A percentile compares a stretch with the other conserved stretches of the same genome.
Conservation (phyloP, 768 basidiomycete genomes). For the Leccinum boreale region DNA sequence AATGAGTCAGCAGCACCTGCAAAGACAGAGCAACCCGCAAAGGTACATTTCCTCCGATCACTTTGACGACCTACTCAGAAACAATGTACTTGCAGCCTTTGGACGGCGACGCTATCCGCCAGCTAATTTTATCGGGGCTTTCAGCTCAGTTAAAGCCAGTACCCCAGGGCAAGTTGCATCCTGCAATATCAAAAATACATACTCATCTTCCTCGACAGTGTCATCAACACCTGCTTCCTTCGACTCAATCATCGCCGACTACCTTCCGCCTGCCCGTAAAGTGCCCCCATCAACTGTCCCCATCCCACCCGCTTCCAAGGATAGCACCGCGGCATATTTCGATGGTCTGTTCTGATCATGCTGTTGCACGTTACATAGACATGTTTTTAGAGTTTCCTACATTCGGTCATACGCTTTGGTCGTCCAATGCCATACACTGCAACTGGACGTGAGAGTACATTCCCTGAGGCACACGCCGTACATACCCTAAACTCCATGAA, state of each 20-base stretch:
- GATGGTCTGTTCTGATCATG: constrained; percentile 37
- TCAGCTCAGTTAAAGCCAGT: constrained; percentile 52
- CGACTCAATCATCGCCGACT: constrained; percentile 73
- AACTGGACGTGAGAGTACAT: constrained; percentile 8
- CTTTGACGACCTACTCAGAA: not conserved
- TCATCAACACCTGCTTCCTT: constrained; percentile 51
- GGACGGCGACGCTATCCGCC: constrained; percentile 63
- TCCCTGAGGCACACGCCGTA: constrained; percentile 4
- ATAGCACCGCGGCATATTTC: constrained; percentile 36
- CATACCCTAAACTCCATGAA: constrained; percentile 89
- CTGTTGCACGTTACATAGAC: constrained; percentile 2
- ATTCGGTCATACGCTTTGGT: constrained; percentile 21
- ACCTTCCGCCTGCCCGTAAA: constrained; percentile 45
- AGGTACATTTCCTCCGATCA: constrained; percentile 30
- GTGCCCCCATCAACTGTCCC: constrained; percentile 7
- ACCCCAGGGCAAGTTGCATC: constrained; percentile 38
- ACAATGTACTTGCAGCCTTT: constrained; percentile 37
- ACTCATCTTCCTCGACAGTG: constrained; percentile 29
- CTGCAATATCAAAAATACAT: not conserved
- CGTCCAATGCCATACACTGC: constrained; percentile 32
- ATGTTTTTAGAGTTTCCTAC: constrained; percentile 18
- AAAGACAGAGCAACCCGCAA: constrained; percentile 36
- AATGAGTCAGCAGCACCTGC: constrained; percentile 24
- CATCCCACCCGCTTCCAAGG: constrained; percentile 16
- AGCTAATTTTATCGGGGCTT: constrained; percentile 59